Evolutionary conservation across 192 early-diverging fungal species (phyloP), one percentile per base, ranked within the genome.

Genomic region (Umbelopsis sp.): DNA sequence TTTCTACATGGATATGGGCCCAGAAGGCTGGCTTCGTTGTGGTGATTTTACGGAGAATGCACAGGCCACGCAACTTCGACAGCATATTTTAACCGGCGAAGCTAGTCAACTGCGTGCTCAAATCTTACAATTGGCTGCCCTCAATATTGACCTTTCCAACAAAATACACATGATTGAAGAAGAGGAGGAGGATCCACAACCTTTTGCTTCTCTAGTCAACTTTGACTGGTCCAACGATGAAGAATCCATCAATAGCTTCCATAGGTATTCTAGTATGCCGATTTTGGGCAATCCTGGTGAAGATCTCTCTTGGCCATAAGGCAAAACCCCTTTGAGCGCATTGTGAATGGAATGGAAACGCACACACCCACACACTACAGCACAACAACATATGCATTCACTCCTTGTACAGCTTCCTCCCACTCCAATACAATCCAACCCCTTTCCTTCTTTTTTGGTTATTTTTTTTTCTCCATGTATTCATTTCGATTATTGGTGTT

Each of bases 1-100:
- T 36, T 90, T 88, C 74, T 90, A 72, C 74, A 90, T 90, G 88
- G 71, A 62, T 45, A 69, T 71, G 69, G 45, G 45, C 7, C 8
- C 24, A 16, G 20, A 75, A 0, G 69, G 75, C 24, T 90, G 88
- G 88, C 78, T 80, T 29, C 83, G 85, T 65, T 89, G 88, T 66
- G 84, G 84, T 65, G 88, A 90, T 79, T 90, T 89, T 41, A 90
- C 88, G 21, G 88, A 88, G 43, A 85, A 81, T 59, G 84, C 81
- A 66, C 88, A 90, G 74, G 88, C 88, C 10, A 83, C 85, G 12
- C 67, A 78, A 21, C 72, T 83, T 10, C 71, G 78, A 45, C 80
- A 77, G 31, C 87, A 88, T 52, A 81, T 83, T 4, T 65, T 88
- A n/a, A 81, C 80, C 31, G 87, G 87, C 43, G 68, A 74, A 38